Percentiles rank a stretch among this genome's conserved stretches.
Conservation (phyloP, 176 grass and related monocot species). For the Neostapfia colusana region DNA sequence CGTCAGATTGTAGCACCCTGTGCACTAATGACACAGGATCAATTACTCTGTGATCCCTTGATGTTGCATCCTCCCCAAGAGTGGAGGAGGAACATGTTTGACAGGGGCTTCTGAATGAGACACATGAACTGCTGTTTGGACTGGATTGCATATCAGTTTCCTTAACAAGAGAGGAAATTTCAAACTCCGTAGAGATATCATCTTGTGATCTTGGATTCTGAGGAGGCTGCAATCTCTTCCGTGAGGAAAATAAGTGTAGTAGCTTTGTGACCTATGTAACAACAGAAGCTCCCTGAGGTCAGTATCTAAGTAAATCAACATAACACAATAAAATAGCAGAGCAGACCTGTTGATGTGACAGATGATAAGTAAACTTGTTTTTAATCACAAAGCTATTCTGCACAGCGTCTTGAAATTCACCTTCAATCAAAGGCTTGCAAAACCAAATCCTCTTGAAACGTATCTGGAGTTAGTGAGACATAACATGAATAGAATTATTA, state of each 20-base stretch:
- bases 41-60: slow-evolving; percentile 15
- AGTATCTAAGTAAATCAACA: slow-evolving; percentile 27
- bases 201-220: slow-evolving; percentile 27
- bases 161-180: slow-evolving; percentile 40
- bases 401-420: slow-evolving; percentile 43
- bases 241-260: slow-evolving; percentile 57
- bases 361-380: slow-evolving; percentile 41
- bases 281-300: slow-evolving; percentile 33
- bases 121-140: slow-evolving; percentile 47
- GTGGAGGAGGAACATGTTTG: slow-evolving; percentile 50
- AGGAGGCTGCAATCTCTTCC: slow-evolving; percentile 42
- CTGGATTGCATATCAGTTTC: slow-evolving; percentile 46
- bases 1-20: slow-evolving; percentile 20
- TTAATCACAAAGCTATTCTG: slow-evolving; percentile 19
- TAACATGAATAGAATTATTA: slow-evolving; percentile 2
- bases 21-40: slow-evolving; percentile 7
- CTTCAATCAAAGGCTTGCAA: slow-evolving; percentile 55
- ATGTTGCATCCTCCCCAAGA: slow-evolving; percentile 28
- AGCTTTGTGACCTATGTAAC: slow-evolving; percentile 53
- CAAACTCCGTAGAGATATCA: slow-evolving; percentile 30
- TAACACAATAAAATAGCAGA: slow-evolving; percentile 24
- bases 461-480: slow-evolving; percentile 46
- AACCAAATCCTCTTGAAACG: slow-evolving; percentile 61
- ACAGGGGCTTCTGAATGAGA: slow-evolving; percentile 44
- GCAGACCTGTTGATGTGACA: slow-evolving; percentile 53